Base-by-base conservation (phyloP, 805 yeast genomes). In the Ascoidea tarda region DNA sequence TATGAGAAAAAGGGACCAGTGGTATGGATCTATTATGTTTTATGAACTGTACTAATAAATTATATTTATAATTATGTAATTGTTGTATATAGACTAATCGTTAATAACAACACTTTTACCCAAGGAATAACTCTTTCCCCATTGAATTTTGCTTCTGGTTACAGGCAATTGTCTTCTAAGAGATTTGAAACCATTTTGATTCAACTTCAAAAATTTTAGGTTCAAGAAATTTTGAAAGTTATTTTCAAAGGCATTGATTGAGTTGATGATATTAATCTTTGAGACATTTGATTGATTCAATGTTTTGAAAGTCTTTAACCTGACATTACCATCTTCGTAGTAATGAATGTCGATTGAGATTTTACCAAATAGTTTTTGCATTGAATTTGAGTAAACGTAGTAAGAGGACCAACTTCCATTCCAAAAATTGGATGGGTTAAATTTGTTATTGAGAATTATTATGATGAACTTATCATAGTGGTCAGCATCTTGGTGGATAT, bases 271-370 rank as follows among this genome's bases (percentile, higher is more conserved):
- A 4, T 63, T 64, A 2, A 53, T 53, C 1, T 59, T 52, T 6
- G 57, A 55, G 2, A 57, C 50, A 5, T 53, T 45, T 16, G 55
- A 49, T 6, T 50, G 21, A 33, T 8, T 46, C 49, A 38, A 58
- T 57, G 49, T 52, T 31, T 52, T 46, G 2, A 61, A 52, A 28
- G 81, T 71, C 55, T 77, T 80, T 61, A 93, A 76, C 51, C 91
- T 76, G 16, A 91, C 98, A 62, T 91, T 91, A 33, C 99, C 99
- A 59, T 91, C 98, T 68, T 91, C 99, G 64, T 78, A 93, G 66
- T 90, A 93, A 66, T 91, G 99, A 46, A 90, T 84, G 58, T 87
- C 90, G 38, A 89, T 75, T 21, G 65, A 66, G 44, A 87, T 74
- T 5, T 64, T 63, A 5, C 95, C 96, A 2, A 58, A 59, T 14